phyloP scores from a whole-genome alignment of 1,284 basidiomycete species.

The Erythrobasidium hasegawianum region DNA sequence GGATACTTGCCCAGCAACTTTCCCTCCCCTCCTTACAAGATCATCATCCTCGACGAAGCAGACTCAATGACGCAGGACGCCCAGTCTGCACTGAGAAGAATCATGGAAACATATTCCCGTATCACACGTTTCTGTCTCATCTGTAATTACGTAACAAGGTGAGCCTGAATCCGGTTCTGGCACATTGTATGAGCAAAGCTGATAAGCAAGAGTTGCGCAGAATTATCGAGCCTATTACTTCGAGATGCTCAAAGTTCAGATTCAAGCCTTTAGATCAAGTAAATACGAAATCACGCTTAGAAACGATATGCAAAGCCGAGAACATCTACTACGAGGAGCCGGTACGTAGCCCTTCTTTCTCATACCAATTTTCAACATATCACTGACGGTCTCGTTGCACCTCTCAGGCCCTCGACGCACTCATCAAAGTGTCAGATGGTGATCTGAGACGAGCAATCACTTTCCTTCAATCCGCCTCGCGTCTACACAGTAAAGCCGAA shows the following conservation, averaged over 20 bases:
- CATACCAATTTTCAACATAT: not conserved
- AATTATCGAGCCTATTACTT: constrained; percentile 97
- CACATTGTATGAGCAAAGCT: no score
- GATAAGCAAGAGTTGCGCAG: no score
- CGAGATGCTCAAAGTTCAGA: constrained; percentile 98
- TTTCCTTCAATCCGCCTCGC: constrained; percentile 91
- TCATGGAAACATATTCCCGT: constrained; percentile 96
- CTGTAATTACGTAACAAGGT: constrained; percentile 99
- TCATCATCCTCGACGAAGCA: constrained; percentile 97
- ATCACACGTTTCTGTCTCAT: constrained; percentile 98
- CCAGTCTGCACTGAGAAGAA: constrained; percentile 87
- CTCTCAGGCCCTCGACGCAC: constrained; percentile 60
- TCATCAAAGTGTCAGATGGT: constrained; percentile 78
- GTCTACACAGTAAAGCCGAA: constrained; percentile 64
- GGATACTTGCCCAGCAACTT: constrained; percentile 55
- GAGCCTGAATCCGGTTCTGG: no score
- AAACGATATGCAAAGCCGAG: constrained; percentile 68
- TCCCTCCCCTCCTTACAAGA: constrained; percentile 97
- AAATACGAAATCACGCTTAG: constrained; percentile 71
- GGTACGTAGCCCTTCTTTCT: constrained; percentile 45
- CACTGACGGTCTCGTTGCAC: not conserved
- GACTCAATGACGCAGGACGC: constrained; percentile 99
- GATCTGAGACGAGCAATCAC: constrained; percentile 98
- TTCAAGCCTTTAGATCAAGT: constrained; percentile 84
- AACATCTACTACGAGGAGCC: constrained; percentile 53